Evolutionary conservation across 1,284 basidiomycete genomes (phyloP).

Genomic region (Rhizopogon hawkerae): DNA sequence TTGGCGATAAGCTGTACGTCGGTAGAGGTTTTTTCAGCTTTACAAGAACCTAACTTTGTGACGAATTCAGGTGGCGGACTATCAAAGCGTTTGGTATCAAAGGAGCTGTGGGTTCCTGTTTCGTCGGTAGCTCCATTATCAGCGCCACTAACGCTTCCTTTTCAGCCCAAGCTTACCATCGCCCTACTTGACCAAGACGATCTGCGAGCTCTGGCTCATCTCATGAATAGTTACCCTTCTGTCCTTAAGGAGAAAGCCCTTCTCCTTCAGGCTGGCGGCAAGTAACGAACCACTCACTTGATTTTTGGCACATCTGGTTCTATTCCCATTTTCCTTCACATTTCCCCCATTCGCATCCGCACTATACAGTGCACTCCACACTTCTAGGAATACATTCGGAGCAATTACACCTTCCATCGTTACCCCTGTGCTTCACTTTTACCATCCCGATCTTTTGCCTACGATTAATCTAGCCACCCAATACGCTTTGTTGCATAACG

Average conservation of each 20-base stretch:
- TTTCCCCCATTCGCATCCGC: not conserved
- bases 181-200: slow-evolving; percentile 78
- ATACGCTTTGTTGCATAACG: not conserved
- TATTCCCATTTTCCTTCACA: not conserved
- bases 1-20: slow-evolving; percentile 72
- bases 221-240: slow-evolving; percentile 80
- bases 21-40: slow-evolving; percentile 1
- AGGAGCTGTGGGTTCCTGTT: slow-evolving; percentile 47
- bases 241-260: slow-evolving; percentile 71
- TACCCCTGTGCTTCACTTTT: not conserved
- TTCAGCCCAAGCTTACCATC: slow-evolving; percentile 74
- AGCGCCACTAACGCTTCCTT: slow-evolving; percentile 1
- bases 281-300: slow-evolving; percentile 5
- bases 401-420: not conserved
- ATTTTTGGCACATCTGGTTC: not conserved
- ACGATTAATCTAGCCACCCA: not conserved
- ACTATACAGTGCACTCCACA: slow-evolving; percentile 1
- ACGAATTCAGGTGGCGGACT: slow-evolving; percentile 56
- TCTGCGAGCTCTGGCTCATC: slow-evolving; percentile 69
- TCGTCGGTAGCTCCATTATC: not conserved
- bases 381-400: slow-evolving; percentile 1
- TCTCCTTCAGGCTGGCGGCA: slow-evolving; percentile 28
- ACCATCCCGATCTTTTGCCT: not conserved
- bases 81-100: slow-evolving; percentile 76
- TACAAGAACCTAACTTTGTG: not conserved